phyloP scores from a whole-genome alignment of 2,329 filamentous ascomycete genomes.

The Periconia sp. region DNA sequence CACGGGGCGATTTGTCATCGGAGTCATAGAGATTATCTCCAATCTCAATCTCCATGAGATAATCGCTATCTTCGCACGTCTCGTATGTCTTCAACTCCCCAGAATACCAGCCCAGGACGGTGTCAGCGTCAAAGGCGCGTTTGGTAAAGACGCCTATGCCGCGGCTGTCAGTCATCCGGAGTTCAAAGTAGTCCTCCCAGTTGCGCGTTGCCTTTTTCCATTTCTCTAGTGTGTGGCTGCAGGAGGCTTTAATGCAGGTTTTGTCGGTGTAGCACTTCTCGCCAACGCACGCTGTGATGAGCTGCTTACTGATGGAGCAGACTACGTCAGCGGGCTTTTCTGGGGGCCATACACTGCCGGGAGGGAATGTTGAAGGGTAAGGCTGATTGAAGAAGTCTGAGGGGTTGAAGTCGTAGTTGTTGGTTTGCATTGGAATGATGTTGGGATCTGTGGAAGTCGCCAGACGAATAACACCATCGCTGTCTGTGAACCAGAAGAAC shows the following conservation, averaged over 20 bases:
- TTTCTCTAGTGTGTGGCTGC: constrained; percentile 17
- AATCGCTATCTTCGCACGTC: constrained; percentile 2
- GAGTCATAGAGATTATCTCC: not conserved
- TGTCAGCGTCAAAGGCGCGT: constrained; percentile 7
- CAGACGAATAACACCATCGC: constrained; percentile 6
- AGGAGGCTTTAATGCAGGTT: constrained; percentile 9
- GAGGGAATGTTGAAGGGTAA: constrained; percentile 13
- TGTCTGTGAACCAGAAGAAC: constrained; percentile 16
- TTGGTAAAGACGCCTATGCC: constrained; percentile 21
- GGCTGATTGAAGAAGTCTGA: constrained; percentile 6
- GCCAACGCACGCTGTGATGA: constrained; percentile 19
- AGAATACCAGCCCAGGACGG: constrained; percentile 22
- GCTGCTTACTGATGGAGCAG: constrained; percentile 1
- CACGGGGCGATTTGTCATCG: not conserved
- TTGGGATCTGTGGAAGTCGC: not conserved
- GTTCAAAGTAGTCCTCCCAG: constrained; percentile 20
- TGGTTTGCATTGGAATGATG: constrained; percentile 10
- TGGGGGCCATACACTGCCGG: constrained; percentile 16
- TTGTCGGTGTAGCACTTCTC: constrained; percentile 12
- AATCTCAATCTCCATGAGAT: constrained; percentile 24
- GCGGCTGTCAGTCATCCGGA: constrained; percentile 15
- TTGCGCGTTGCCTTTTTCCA: constrained; percentile 8
- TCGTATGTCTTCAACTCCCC: constrained; percentile 12
- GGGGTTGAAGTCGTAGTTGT: constrained; percentile 18
- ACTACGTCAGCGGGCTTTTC: constrained; percentile 9